These are phyloP conservation scores for Penicillium sp. DNA, from an alignment of 2,329 filamentous ascomycete genomes.

Conservation along the genomic window DNA sequence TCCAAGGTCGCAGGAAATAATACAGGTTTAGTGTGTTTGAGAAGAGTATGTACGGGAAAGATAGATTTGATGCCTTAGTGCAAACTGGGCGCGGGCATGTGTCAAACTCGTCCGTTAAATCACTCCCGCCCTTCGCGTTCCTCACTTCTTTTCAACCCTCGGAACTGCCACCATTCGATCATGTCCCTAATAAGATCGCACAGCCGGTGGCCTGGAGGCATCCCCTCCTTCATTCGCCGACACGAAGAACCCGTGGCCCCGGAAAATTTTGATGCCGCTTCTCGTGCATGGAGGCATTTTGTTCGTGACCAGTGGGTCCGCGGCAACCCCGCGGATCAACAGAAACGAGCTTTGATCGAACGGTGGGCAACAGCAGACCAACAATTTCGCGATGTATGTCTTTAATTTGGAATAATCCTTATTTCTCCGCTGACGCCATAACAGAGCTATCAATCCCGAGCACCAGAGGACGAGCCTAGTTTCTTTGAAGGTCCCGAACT, in stretches of 20 bases:
- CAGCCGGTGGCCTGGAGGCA: conserved; percentile 8
- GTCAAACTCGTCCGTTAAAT: too few species aligned
- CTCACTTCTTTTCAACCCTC: background rate
- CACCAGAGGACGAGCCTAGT: conserved; percentile 5
- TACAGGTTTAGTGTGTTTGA: too few species aligned
- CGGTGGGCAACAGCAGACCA: conserved; percentile 14
- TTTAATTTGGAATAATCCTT: background rate
- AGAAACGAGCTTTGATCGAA: conserved; percentile 13
- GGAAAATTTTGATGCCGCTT: conserved; percentile 5
- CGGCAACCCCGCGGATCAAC: conserved; percentile 9
- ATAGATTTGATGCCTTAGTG: too few species aligned
- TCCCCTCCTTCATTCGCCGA: conserved; percentile 11
- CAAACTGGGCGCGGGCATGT: too few species aligned
- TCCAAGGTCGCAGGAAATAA: too few species aligned
- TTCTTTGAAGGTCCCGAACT: conserved; percentile 6
- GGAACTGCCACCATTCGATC: background rate
- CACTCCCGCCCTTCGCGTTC: background rate
- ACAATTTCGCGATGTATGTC: conserved; percentile 7
- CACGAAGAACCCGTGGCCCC: conserved; percentile 7
- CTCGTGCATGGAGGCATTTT: conserved; percentile 15
- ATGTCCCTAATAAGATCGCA: conserved; percentile 1
- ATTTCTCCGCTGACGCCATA: background rate
- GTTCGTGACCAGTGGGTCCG: conserved; percentile 13
- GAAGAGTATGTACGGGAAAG: too few species aligned
- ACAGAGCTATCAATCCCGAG: conserved; percentile 13